phyloP scores from a whole-genome alignment of 768 basidiomycete species.

The Dioszegia aurantiaca region DNA sequence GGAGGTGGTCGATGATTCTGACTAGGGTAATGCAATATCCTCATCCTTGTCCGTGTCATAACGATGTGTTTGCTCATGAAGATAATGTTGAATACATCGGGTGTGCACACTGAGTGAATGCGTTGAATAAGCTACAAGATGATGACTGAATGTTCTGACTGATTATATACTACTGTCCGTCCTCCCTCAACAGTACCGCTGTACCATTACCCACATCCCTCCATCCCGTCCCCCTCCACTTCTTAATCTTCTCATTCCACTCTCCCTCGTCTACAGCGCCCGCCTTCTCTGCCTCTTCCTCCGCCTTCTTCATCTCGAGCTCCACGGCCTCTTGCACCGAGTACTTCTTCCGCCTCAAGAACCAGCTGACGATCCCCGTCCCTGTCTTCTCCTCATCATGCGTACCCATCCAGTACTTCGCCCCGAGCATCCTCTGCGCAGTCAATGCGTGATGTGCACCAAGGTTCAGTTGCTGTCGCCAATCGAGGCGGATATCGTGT shows the following conservation, averaged over 20 bases:
- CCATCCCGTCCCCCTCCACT: slow-evolving; percentile 10
- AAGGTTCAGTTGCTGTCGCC: slow-evolving; percentile 32
- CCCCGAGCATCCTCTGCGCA: slow-evolving; percentile 18
- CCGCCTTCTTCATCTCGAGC: slow-evolving; percentile 4
- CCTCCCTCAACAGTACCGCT: slow-evolving; percentile 7
- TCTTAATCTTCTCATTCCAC: slow-evolving; percentile 5
- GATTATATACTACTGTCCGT: not conserved
- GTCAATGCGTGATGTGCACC: slow-evolving; percentile 23
- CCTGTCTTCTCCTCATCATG: slow-evolving; percentile 30
- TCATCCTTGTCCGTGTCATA: too few species aligned
- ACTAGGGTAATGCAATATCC: too few species aligned
- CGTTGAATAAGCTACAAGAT: not conserved
- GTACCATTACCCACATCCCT: slow-evolving; percentile 9
- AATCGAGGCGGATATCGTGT: slow-evolving; percentile 29
- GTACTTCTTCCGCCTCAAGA: slow-evolving; percentile 20
- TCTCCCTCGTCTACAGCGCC: not conserved
- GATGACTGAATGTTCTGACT: not conserved
- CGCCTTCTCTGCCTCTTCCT: slow-evolving; percentile 10
- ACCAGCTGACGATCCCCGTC: slow-evolving; percentile 27
- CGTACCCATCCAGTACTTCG: slow-evolving; percentile 29
- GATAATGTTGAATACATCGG: too few species aligned
- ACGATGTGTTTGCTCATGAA: too few species aligned
- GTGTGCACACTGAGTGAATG: too few species aligned
- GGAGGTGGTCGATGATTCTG: slow-evolving; percentile 22
- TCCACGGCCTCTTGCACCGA: slow-evolving; percentile 23